A percentile compares a stretch with the other conserved stretches of the same genome.
phyloP scores from a whole-genome alignment of 352 stramenopile genomes.

The Globisporangium megalacanthum region DNA sequence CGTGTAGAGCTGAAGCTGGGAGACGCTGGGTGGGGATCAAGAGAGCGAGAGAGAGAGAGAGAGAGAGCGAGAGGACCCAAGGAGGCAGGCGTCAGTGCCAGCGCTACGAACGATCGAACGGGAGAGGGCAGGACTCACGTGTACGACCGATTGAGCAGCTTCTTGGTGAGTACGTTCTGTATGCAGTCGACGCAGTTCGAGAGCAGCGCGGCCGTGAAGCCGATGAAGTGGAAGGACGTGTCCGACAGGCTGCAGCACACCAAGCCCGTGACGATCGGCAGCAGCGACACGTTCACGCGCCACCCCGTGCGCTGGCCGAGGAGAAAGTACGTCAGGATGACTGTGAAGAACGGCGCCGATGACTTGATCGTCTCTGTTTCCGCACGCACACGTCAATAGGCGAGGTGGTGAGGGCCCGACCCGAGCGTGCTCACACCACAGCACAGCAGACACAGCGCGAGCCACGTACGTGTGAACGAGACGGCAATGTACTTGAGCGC shows the following conservation, averaged over 20 bases:
- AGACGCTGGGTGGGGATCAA: slow-evolving; percentile 40
- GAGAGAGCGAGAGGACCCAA: neutral
- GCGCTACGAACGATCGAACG: too few species aligned
- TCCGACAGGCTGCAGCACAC: slow-evolving; percentile 86
- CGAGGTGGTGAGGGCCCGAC: neutral
- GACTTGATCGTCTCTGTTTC: slow-evolving; percentile 89
- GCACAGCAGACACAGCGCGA: neutral
- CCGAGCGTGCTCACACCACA: neutral
- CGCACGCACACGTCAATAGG: slow-evolving; percentile 1
- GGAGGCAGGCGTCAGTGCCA: neutral
- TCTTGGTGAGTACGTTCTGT: slow-evolving; percentile 90
- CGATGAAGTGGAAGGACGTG: slow-evolving; percentile 82
- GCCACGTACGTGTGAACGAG: slow-evolving; percentile 78
- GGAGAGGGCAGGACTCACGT: slow-evolving; percentile 34
- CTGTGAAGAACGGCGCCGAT: slow-evolving; percentile 89
- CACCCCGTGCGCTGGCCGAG: slow-evolving; percentile 78
- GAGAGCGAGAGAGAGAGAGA: neutral
- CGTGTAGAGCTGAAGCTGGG: slow-evolving; percentile 89
- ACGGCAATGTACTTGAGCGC: slow-evolving; percentile 90
- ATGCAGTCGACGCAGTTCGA: slow-evolving; percentile 92
- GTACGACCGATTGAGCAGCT: slow-evolving; percentile 76
- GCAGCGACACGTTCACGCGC: slow-evolving; percentile 79
- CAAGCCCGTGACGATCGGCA: slow-evolving; percentile 82
- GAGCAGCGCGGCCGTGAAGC: slow-evolving; percentile 84
- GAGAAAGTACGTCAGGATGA: slow-evolving; percentile 82